These are phyloP conservation scores for Globisporangium canariense DNA, from an alignment of 352 stramenopile genomes.

Conservation along the genomic window DNA sequence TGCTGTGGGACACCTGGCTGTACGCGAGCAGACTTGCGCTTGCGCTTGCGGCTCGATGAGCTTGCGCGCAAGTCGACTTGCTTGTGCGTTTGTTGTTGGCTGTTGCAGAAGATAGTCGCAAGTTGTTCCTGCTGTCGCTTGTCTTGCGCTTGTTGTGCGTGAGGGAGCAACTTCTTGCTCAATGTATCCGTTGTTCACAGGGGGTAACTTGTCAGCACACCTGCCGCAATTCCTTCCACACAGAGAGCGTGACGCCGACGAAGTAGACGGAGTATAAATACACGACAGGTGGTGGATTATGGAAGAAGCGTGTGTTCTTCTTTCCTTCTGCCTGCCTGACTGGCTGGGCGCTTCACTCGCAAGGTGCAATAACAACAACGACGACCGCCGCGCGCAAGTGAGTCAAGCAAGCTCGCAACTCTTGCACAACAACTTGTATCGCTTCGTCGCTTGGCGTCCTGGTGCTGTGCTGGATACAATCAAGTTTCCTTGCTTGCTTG, in stretches of 20 bases:
- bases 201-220: not conserved
- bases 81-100: not conserved
- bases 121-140: not conserved
- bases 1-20: too few species aligned
- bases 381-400: not conserved
- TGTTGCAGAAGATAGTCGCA: not conserved
- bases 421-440: not conserved
- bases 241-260: not conserved
- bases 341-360: not conserved
- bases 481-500: too few species aligned
- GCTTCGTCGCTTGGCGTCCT: not conserved
- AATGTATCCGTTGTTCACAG: not conserved
- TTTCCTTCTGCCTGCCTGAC: not conserved
- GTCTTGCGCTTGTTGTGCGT: not conserved
- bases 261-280: conserved; percentile 10
- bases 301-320: conserved; percentile 9
- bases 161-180: not conserved
- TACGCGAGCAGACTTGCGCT: not conserved
- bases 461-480: too few species aligned
- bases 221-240: not conserved
- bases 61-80: conserved; percentile 3
- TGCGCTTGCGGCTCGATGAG: not conserved
- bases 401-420: too few species aligned
- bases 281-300: conserved; percentile 1
- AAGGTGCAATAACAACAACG: too few species aligned